phyloP scores from a whole-genome alignment of 2,329 filamentous ascomycete genomes.

The Sporothrix brunneoviolacea region DNA sequence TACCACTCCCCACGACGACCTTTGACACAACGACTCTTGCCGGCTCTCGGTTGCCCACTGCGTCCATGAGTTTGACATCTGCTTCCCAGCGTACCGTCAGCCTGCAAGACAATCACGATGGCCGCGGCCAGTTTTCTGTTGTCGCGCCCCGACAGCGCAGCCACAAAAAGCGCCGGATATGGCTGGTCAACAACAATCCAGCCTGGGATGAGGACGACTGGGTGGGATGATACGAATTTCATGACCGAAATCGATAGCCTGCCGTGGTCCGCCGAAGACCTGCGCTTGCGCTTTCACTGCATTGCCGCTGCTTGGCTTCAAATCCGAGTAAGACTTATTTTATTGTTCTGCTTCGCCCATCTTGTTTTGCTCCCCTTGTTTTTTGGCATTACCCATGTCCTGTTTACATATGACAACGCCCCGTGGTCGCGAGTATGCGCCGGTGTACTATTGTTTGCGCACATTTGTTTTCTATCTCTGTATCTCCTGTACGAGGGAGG shows the following conservation, averaged over 20 bases:
- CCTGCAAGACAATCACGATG: slow-evolving; percentile 44
- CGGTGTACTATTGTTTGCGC: no score
- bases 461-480: no score
- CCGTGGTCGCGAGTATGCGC: no score
- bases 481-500: no score
- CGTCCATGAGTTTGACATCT: slow-evolving; percentile 48
- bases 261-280: slow-evolving; percentile 18
- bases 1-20: background rate
- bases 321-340: slow-evolving; percentile 20
- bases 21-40: slow-evolving; percentile 7
- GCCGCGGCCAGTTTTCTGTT: slow-evolving; percentile 44
- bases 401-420: background rate
- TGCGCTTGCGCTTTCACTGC: slow-evolving; percentile 30
- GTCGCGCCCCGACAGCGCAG: slow-evolving; percentile 34
- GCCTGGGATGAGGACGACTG: slow-evolving; percentile 29
- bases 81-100: slow-evolving; percentile 34
- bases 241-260: slow-evolving; percentile 1
- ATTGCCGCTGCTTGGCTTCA: slow-evolving; percentile 37
- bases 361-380: background rate
- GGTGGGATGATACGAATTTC: slow-evolving; percentile 28
- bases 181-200: slow-evolving; percentile 30
- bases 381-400: background rate
- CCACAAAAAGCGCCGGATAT: slow-evolving; percentile 31
- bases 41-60: slow-evolving; percentile 24
- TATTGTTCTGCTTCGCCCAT: background rate